Conservation (phyloP, 2,329 filamentous ascomycete species). For the Tolypocladium ovalisporum region DNA sequence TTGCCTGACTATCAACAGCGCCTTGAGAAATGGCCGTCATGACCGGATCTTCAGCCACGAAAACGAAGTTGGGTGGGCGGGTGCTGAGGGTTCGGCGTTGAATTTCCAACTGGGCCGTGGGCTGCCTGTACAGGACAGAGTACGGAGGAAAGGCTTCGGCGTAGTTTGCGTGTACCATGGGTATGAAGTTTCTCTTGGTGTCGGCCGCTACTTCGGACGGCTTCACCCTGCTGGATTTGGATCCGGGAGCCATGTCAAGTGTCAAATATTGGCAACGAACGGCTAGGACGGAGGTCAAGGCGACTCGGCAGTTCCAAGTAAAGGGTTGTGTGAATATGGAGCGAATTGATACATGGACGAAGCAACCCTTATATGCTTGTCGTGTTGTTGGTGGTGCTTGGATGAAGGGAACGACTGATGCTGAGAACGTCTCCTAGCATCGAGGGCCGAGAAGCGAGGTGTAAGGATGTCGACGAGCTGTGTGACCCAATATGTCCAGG, state of each 20-base stretch:
- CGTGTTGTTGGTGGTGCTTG: background rate
- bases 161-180: conserved; percentile 48
- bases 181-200: conserved; percentile 61
- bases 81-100: conserved; percentile 21
- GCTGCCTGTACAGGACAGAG: conserved; percentile 47
- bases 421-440: background rate
- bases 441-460: conserved; percentile 12
- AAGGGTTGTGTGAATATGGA: background rate
- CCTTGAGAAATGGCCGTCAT: conserved; percentile 49
- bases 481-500: conserved; percentile 23
- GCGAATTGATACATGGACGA: conserved; percentile 7
- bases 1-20: conserved; percentile 24
- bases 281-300: background rate
- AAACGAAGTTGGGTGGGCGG: conserved; percentile 34
- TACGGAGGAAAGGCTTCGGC: conserved; percentile 41
- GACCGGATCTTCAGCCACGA: conserved; percentile 48
- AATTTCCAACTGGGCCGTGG: conserved; percentile 34
- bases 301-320: background rate
- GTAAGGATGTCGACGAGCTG: conserved; percentile 18
- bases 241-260: conserved; percentile 18
- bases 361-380: conserved; percentile 4
- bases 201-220: conserved; percentile 58
- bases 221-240: conserved; percentile 20
- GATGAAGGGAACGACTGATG: background rate
- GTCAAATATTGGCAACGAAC: background rate